Base-by-base conservation (phyloP, 768 basidiomycete species). In the Kwoniella sp. region DNA sequence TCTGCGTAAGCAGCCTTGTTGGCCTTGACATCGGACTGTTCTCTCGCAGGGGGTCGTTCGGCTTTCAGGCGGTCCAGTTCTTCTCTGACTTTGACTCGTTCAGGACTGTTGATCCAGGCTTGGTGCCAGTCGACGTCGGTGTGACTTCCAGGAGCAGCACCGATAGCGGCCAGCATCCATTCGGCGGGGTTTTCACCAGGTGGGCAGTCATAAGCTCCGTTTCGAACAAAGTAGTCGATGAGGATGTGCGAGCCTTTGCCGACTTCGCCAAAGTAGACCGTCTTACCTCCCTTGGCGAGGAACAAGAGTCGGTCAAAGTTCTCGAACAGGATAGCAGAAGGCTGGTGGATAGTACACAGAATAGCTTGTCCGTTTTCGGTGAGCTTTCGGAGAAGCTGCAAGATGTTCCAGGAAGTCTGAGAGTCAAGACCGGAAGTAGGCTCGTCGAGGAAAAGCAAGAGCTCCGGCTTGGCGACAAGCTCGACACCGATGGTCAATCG, bases 211-310 rank as follows among this genome's bases (percentile, higher is more conserved):
- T 79, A 66, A 0, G 89, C 92, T 15, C 92, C 91, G 67, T 90
- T 82, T 17, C 84, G 83, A 25, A 86, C 86, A 75, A 93, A 92
- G 82, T 95, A 95, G 4, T 87, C 84, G 28, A 86, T 87, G 55
- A 94, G 82, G 37, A 87, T 83, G 1, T 82, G 73, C 2, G 90
- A 89, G 67, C 91, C 89, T 48, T 83, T 77, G 51, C 92, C 93
- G 55, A 94, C 91, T 66, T 90, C 89, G 48, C 92, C 93, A 74
- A 91, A 94, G 84, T 94, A 95, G n/a, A 93, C 90, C 0, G 92
- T 93, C 78, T 91, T 88, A 7, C 93, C 93, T 1, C 93, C 93
- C 17, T 84, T 83, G 72, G 92, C 87, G 29, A 84, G 75, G 60
- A 84, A 79, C 11, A 85, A 80, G 15, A 85, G 76, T 8, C 82